A percentile compares a stretch with the other conserved stretches of the same genome.
Conservation (phyloP, 1,284 basidiomycete genomes). For the Naganishia albida region DNA sequence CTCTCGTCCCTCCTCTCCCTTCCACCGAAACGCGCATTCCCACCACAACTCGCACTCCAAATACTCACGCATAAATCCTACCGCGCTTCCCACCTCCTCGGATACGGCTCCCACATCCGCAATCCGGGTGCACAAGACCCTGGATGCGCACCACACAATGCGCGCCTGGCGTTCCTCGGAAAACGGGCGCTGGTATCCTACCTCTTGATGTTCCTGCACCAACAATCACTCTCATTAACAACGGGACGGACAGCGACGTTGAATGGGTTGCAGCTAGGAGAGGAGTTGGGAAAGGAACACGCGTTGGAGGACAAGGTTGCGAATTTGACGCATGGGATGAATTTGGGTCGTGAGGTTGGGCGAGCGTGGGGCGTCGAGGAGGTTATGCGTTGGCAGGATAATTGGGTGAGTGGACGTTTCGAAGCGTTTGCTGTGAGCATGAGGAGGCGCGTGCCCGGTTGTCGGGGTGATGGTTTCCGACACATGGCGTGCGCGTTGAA, state of each 20-base stretch:
- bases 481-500: too few species aligned
- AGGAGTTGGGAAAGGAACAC: slow-evolving; percentile 22
- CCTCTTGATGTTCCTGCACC: slow-evolving; percentile 50
- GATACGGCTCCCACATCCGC: slow-evolving; percentile 30
- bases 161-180: slow-evolving; percentile 49
- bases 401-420: slow-evolving; percentile 43
- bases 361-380: slow-evolving; percentile 44
- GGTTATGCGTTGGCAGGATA: slow-evolving; percentile 49
- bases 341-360: slow-evolving; percentile 48
- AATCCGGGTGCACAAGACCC: slow-evolving; percentile 19
- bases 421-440: too few species aligned
- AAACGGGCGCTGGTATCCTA: slow-evolving; percentile 49
- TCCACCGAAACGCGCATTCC: slow-evolving; percentile 43
- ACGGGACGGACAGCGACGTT: slow-evolving; percentile 22
- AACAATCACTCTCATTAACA: slow-evolving; percentile 25
- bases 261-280: slow-evolving; percentile 40
- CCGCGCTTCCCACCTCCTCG: slow-evolving; percentile 45
- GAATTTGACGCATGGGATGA: slow-evolving; percentile 43
- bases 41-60: slow-evolving; percentile 49
- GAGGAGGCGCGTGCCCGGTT: too few species aligned
- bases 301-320: slow-evolving; percentile 43
- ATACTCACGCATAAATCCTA: slow-evolving; percentile 54
- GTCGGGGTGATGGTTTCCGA: too few species aligned
- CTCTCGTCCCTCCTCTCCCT: slow-evolving; percentile 47
- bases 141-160: slow-evolving; percentile 44